These are phyloP conservation scores for Arthrobotrys sphaeroides DNA, from an alignment of 2,329 filamentous ascomycete species.

Conservation along the genomic window DNA sequence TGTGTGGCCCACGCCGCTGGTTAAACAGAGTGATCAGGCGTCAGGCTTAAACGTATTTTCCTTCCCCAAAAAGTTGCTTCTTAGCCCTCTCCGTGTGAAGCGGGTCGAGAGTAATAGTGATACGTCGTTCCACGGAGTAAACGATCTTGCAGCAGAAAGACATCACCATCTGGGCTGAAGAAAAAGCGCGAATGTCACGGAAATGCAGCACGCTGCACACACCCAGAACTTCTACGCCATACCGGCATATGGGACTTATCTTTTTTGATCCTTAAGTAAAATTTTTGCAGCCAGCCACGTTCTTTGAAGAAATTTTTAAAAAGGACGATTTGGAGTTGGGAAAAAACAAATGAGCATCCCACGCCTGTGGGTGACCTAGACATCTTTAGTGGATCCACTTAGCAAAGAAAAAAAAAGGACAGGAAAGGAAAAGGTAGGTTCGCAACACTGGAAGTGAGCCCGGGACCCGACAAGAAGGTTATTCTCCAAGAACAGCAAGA, in stretches of 20 bases:
- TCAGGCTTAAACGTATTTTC: constrained; percentile 1
- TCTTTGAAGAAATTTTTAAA: background rate
- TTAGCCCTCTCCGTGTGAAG: constrained; percentile 25
- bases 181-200: constrained; percentile 17
- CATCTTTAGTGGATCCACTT: constrained; percentile 53
- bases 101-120: constrained; percentile 20
- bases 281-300: constrained; percentile 25
- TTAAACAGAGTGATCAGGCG: constrained; percentile 20
- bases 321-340: background rate
- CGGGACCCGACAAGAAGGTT: constrained; percentile 53
- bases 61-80: background rate
- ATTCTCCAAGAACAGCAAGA: constrained; percentile 43
- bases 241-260: constrained; percentile 20
- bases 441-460: constrained; percentile 54
- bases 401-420: constrained; percentile 54
- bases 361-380: constrained; percentile 54
- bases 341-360: constrained; percentile 48
- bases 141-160: constrained; percentile 8
- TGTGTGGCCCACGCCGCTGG: constrained; percentile 5
- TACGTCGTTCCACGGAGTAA: constrained; percentile 34
- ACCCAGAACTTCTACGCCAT: constrained; percentile 27
- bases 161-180: constrained; percentile 19
- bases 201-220: constrained; percentile 5
- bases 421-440: constrained; percentile 55
- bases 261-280: constrained; percentile 5